Evolutionary conservation across 495 filamentous ascomycete species (phyloP).

Genomic region (Aspergillus steynii): DNA sequence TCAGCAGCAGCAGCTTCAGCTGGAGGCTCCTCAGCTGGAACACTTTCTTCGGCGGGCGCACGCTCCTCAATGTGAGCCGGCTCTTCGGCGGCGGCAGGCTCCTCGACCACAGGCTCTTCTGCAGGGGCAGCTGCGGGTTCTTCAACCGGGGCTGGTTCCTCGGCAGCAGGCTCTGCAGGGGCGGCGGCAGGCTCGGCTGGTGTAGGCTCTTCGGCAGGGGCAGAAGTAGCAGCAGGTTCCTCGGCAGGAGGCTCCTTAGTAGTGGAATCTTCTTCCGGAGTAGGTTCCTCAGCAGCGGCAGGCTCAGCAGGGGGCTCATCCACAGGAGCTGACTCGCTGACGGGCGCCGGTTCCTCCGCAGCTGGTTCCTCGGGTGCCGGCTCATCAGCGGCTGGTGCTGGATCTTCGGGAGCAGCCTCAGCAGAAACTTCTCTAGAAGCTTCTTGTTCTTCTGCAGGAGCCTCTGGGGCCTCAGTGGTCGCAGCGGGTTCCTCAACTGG

Average conservation of each 20-base stretch:
- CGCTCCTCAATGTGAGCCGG: constrained; percentile 13
- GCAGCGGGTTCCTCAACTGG: constrained; percentile 19
- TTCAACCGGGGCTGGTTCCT: constrained; percentile 17
- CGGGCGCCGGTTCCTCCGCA: constrained; percentile 12
- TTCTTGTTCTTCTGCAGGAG: constrained; percentile 6
- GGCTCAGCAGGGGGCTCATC: constrained; percentile 13
- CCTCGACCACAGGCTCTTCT: constrained; percentile 2
- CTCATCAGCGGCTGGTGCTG: constrained; percentile 13
- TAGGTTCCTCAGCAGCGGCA: constrained; percentile 8
- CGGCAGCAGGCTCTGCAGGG: constrained; percentile 13
- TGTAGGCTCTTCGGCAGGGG: constrained; percentile 11
- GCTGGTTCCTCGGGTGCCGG: constrained; percentile 11
- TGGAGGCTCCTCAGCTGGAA: constrained; percentile 16
- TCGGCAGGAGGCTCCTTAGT: constrained; percentile 13
- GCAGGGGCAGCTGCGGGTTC: constrained; percentile 14
- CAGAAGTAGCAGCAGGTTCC: constrained; percentile 11
- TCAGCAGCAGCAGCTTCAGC: constrained; percentile 15
- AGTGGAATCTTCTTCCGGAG: constrained; percentile 6
- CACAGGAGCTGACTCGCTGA: constrained; percentile 10
- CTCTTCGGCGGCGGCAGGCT: constrained; percentile 9
- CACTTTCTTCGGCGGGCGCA: constrained; percentile 7
- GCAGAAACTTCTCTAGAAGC: constrained; percentile 10
- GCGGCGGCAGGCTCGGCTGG: constrained; percentile 8
- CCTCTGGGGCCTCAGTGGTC: constrained; percentile 1
- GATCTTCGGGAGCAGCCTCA: constrained; percentile 25